A percentile compares a stretch with the other conserved stretches of the same genome.
These are phyloP conservation scores for Populus hybrid DNA, from an alignment of 441 rosid species.

Conservation along the genomic window DNA sequence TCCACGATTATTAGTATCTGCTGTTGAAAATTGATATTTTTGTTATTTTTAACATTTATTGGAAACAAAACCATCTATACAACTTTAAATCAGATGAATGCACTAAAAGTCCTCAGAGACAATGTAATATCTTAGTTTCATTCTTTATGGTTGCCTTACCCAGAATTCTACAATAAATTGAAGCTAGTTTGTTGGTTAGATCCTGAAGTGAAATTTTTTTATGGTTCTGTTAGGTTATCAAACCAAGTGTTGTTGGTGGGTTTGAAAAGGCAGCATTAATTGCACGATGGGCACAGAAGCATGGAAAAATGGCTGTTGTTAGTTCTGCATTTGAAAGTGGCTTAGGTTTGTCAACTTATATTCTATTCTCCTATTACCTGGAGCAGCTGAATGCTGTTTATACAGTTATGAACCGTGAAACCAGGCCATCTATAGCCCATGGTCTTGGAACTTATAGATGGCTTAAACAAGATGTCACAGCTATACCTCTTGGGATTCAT, in stretches of 20 bases:
- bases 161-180: not conserved
- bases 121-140: not conserved
- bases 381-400: constrained; percentile 58
- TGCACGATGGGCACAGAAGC: constrained; percentile 86
- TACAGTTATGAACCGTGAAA: constrained; percentile 34
- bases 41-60: not conserved
- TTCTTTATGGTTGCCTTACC: not conserved
- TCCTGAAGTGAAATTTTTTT: constrained; percentile 16
- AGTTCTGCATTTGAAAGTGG: constrained; percentile 94
- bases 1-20: not conserved
- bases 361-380: constrained; percentile 64
- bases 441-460: constrained; percentile 93
- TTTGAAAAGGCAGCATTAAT: constrained; percentile 77
- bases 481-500: constrained; percentile 48
- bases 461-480: constrained; percentile 79
- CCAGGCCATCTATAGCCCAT: constrained; percentile 58
- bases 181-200: not conserved
- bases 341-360: constrained; percentile 68
- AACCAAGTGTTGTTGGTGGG: constrained; percentile 94
- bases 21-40: not conserved
- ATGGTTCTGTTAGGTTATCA: constrained; percentile 59
- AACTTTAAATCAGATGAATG: not conserved
- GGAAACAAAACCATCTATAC: not conserved
- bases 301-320: constrained; percentile 84
- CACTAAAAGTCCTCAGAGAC: not conserved